These are phyloP conservation scores for Fusarium protoensiforme DNA, from an alignment of 2,329 filamentous ascomycete species.

Conservation along the genomic window DNA sequence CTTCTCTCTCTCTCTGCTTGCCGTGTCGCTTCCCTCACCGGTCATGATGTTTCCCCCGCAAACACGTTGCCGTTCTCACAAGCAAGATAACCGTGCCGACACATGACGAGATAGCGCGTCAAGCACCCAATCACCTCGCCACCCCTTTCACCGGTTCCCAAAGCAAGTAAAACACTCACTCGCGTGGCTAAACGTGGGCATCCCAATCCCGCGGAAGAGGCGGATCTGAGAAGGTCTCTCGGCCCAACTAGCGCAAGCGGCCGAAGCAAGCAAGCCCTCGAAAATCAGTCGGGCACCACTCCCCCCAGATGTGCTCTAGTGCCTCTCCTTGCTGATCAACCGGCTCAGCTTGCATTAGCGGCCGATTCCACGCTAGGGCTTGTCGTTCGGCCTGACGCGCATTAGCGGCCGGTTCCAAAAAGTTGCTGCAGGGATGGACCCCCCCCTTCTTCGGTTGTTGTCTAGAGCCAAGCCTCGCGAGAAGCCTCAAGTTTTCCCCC, in stretches of 20 bases:
- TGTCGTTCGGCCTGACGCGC: constrained; percentile 6
- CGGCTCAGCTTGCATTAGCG: constrained; percentile 32
- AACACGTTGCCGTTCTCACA: background rate
- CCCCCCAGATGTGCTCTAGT: background rate
- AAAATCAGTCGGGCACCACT: background rate
- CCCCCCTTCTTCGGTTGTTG: background rate
- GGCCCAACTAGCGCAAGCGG: background rate
- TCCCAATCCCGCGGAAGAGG: background rate
- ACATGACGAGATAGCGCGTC: background rate
- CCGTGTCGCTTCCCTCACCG: background rate
- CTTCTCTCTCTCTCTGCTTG: background rate
- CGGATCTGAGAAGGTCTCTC: background rate
- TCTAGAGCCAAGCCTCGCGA: background rate
- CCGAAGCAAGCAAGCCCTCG: background rate
- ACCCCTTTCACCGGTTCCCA: background rate
- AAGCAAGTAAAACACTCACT: background rate
- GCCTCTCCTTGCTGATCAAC: background rate
- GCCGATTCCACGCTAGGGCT: constrained; percentile 21
- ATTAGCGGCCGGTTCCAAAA: constrained; percentile 7
- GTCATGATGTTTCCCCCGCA: background rate
- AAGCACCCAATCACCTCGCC: background rate
- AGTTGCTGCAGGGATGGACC: background rate
- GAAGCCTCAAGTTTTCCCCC: background rate
- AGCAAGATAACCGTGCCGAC: background rate
- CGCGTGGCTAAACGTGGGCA: background rate